These are phyloP conservation scores for Liriodendron chinense DNA, from an alignment of 164 flowering plant species.

Conservation along the genomic window DNA sequence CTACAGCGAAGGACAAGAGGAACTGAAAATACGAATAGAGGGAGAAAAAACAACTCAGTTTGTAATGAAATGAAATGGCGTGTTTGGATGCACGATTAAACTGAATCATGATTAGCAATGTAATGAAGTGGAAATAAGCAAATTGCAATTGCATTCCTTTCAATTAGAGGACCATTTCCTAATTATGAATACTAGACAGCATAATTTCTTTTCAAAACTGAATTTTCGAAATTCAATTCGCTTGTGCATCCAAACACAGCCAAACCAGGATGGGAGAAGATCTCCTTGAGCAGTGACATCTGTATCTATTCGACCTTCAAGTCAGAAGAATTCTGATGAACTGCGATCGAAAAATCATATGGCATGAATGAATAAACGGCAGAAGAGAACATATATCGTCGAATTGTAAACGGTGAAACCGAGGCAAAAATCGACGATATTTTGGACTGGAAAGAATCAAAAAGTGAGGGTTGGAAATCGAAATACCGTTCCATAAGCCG, in stretches of 20 bases:
- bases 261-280: not conserved
- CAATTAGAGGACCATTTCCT: not conserved
- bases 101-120: not conserved
- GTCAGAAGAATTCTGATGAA: not conserved
- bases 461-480: not conserved
- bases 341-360: not conserved
- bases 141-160: not conserved
- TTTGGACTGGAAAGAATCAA: not conserved
- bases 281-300: not conserved
- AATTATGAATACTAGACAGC: no score
- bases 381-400: no score
- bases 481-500: conserved; percentile 71
- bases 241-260: not conserved
- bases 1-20: no score
- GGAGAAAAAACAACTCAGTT: no score
- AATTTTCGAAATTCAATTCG: no score
- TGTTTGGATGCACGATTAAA: no score
- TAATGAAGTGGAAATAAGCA: not conserved
- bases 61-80: no score
- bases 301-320: not conserved
- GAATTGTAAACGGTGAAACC: no score
- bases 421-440: not conserved
- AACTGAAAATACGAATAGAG: no score
- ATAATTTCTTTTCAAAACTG: no score
- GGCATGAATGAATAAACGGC: not conserved